A percentile compares a stretch with the other conserved stretches of the same genome.
These are phyloP conservation scores for Nadsonia starkeyi-henricii DNA, from an alignment of 1,139 yeast genomes.

Conservation along the genomic window DNA sequence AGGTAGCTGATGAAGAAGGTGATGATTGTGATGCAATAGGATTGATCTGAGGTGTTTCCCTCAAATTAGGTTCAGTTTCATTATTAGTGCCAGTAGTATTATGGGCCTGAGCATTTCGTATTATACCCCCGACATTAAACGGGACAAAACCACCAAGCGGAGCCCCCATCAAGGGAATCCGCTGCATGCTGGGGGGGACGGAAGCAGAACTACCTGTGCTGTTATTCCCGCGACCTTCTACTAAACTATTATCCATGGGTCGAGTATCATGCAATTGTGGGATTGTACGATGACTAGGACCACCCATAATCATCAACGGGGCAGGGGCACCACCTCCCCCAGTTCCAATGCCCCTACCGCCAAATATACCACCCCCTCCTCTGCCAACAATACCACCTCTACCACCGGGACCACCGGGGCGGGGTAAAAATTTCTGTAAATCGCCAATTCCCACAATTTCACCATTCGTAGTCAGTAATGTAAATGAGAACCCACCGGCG, in stretches of 20 bases:
- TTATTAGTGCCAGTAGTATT: neutral
- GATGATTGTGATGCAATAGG: too few relatives aligned
- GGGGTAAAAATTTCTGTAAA: neutral
- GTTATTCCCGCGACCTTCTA: too few relatives aligned
- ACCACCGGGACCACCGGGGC: conserved; percentile 1
- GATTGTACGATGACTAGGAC: neutral
- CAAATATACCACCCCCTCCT: too few relatives aligned
- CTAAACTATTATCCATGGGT: too few relatives aligned
- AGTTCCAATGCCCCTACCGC: neutral
- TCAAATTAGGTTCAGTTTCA: too few relatives aligned
- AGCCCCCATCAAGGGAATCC: neutral
- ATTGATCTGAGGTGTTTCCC: too few relatives aligned
- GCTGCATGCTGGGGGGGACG: neutral
- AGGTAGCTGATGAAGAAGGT: too few relatives aligned
- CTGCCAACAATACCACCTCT: neutral
- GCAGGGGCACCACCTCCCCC: conserved; percentile 2
- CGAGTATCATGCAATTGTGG: too few relatives aligned
- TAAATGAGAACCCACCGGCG: conserved; percentile 59
- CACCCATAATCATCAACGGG: conserved; percentile 3
- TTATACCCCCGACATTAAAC: neutral
- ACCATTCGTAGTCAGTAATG: conserved; percentile 28
- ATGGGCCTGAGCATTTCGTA: neutral
- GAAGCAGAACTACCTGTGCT: neutral
- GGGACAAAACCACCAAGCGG: neutral
- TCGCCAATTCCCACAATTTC: conserved; percentile 16